phyloP scores from a whole-genome alignment of 768 basidiomycete genomes.

The Hericium rajendrae region DNA sequence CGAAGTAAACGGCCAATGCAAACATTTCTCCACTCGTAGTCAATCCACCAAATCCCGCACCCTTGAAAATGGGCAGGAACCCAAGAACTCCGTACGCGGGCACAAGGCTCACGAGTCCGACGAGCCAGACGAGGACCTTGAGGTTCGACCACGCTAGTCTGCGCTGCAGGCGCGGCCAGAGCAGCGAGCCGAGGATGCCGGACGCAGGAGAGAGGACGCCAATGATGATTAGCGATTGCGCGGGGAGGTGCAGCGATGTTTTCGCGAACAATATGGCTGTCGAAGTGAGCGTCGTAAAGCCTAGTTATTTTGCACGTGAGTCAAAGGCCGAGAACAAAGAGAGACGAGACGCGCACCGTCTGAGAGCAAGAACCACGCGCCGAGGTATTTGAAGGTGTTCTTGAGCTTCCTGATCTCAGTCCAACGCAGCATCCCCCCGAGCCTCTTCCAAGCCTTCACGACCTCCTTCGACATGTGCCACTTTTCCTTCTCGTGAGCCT shows the following conservation, averaged over 20 bases:
- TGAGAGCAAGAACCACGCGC: slow-evolving; percentile 90
- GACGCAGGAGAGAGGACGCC: slow-evolving; percentile 68
- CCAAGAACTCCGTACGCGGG: slow-evolving; percentile 80
- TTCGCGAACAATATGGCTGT: slow-evolving; percentile 91
- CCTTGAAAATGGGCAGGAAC: slow-evolving; percentile 41
- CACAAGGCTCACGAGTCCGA: slow-evolving; percentile 55
- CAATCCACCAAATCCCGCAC: slow-evolving; percentile 43
- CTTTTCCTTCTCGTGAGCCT: slow-evolving; percentile 2
- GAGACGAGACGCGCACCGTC: slow-evolving; percentile 48
- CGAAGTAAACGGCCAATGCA: slow-evolving; percentile 72
- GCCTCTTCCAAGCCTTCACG: slow-evolving; percentile 59
- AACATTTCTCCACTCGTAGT: slow-evolving; percentile 82
- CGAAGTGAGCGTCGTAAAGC: slow-evolving; percentile 87
- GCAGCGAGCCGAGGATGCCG: slow-evolving; percentile 79
- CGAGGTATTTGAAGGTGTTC: slow-evolving; percentile 83
- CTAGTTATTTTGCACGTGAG: slow-evolving; percentile 25
- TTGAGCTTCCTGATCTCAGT: slow-evolving; percentile 62
- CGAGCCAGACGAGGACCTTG: slow-evolving; percentile 53
- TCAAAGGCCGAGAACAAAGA: neutral
- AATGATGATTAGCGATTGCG: slow-evolving; percentile 70
- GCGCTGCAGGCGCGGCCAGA: slow-evolving; percentile 69
- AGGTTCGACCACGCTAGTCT: slow-evolving; percentile 57
- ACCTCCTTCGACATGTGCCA: slow-evolving; percentile 50
- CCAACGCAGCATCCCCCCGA: slow-evolving; percentile 68
- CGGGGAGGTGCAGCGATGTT: slow-evolving; percentile 72